Evolutionary conservation across 148 eudicot genomes (phyloP).

Genomic region (Oxyria digyna): DNA sequence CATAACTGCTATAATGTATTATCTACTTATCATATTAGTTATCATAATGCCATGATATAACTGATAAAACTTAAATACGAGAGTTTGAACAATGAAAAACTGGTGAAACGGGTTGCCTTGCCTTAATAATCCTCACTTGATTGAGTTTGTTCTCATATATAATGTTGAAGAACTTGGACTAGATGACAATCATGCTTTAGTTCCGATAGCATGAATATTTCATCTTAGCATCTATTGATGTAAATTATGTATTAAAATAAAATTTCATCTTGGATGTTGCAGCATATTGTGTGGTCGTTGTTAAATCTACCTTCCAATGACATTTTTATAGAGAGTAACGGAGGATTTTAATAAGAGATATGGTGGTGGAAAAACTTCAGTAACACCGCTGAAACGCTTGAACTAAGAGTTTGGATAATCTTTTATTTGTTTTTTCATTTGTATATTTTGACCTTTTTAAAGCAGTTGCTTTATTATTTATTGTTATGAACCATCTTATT

Average conservation of each 20-base stretch:
- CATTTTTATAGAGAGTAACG: slow-evolving; percentile 34
- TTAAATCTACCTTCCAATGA: slow-evolving; percentile 44
- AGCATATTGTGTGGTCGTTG: slow-evolving; percentile 43
- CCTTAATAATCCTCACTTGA: not conserved
- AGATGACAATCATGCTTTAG: no score
- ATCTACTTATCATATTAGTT: no score
- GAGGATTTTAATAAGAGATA: slow-evolving; percentile 43
- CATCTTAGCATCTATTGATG: no score
- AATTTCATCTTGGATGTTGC: slow-evolving; percentile 12
- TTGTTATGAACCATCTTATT: no score
- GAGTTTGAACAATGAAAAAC: not conserved
- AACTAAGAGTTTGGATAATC: slow-evolving; percentile 38
- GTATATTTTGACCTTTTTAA: no score
- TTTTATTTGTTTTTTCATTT: not conserved
- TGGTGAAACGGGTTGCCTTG: not conserved
- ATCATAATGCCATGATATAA: no score
- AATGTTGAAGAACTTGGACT: no score
- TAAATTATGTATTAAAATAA: no score
- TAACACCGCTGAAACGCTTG: slow-evolving; percentile 35
- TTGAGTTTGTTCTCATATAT: not conserved
- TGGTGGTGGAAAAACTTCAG: slow-evolving; percentile 41
- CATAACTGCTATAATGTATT: no score
- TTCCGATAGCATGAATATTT: no score
- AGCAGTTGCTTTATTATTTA: no score
- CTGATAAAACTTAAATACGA: no score